Evolutionary conservation across 2,329 filamentous ascomycete genomes (phyloP).

Genomic region (Thermomyces lanuginosus): DNA sequence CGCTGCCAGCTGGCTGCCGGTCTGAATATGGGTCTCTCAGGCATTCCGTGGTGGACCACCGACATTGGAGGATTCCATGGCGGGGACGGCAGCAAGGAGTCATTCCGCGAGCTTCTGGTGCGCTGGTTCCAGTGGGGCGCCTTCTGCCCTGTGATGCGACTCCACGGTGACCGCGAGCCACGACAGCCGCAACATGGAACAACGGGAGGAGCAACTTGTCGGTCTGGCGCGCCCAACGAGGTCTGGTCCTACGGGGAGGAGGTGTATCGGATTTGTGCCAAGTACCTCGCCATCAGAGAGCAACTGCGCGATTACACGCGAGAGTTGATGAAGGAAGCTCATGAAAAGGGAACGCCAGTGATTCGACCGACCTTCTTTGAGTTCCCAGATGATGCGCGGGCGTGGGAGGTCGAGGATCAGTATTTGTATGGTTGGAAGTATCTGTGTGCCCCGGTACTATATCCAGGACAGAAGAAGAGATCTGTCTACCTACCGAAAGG

Average conservation of each 20-base stretch:
- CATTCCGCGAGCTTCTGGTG: conserved; percentile 47
- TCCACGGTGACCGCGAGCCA: conserved; percentile 51
- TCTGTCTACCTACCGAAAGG: conserved; percentile 39
- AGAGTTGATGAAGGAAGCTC: conserved; percentile 42
- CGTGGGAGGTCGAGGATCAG: conserved; percentile 44
- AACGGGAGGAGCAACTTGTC: conserved; percentile 21
- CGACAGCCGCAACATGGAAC: conserved; percentile 30
- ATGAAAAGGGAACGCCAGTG: conserved; percentile 43
- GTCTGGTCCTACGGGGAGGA: conserved; percentile 50
- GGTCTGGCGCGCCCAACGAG: conserved; percentile 41
- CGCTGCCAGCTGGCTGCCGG: conserved; percentile 46
- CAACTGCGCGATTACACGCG: conserved; percentile 42
- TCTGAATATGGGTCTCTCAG: conserved; percentile 48
- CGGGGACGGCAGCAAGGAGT: conserved; percentile 38
- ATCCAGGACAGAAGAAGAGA: conserved; percentile 29
- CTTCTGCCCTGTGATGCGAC: conserved; percentile 50
- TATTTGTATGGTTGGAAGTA: conserved; percentile 50
- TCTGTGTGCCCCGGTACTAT: conserved; percentile 40
- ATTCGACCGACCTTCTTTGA: conserved; percentile 50
- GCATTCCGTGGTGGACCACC: conserved; percentile 53
- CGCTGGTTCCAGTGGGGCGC: conserved; percentile 56
- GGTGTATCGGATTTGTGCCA: conserved; percentile 43
- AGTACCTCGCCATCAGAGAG: conserved; percentile 44
- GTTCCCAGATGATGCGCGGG: conserved; percentile 38
- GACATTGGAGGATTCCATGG: conserved; percentile 57